A percentile compares a stretch with the other conserved stretches of the same genome.
These are phyloP conservation scores for Monosporozyma solicola DNA, from an alignment of 805 yeast genomes.

Conservation along the genomic window DNA sequence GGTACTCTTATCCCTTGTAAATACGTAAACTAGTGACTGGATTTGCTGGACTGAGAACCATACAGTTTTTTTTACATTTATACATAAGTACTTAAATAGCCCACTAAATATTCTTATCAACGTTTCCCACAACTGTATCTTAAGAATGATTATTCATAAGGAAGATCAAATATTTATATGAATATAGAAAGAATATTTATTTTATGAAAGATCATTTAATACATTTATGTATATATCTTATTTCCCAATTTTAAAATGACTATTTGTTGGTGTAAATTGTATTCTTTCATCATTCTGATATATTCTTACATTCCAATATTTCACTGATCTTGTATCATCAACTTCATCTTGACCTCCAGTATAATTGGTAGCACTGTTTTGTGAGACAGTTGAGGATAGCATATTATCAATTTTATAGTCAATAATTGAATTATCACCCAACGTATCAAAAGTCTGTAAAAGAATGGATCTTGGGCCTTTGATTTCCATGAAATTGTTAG, in stretches of 20 bases:
- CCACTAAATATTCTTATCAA: neutral
- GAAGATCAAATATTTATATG: neutral
- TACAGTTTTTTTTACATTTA: neutral
- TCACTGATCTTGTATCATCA: neutral
- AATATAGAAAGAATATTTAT: neutral
- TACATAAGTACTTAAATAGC: neutral
- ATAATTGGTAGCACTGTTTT: neutral
- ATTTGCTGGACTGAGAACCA: neutral
- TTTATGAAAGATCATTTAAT: neutral
- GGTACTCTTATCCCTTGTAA: neutral
- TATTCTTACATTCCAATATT: constrained; percentile 1
- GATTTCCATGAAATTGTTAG: constrained; percentile 20
- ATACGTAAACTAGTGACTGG: neutral
- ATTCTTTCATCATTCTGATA: neutral
- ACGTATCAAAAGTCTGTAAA: constrained; percentile 18
- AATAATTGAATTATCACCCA: neutral
- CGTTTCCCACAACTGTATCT: too few species aligned
- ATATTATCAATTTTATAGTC: neutral
- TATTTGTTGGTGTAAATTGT: neutral
- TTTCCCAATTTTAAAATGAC: neutral
- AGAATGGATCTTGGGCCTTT: constrained; percentile 29
- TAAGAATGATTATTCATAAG: neutral
- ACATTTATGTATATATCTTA: neutral
- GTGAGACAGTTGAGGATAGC: neutral
- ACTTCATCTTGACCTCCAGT: neutral